These are phyloP conservation scores for Trametes villosa DNA, from an alignment of 768 basidiomycete species.

Conservation along the genomic window DNA sequence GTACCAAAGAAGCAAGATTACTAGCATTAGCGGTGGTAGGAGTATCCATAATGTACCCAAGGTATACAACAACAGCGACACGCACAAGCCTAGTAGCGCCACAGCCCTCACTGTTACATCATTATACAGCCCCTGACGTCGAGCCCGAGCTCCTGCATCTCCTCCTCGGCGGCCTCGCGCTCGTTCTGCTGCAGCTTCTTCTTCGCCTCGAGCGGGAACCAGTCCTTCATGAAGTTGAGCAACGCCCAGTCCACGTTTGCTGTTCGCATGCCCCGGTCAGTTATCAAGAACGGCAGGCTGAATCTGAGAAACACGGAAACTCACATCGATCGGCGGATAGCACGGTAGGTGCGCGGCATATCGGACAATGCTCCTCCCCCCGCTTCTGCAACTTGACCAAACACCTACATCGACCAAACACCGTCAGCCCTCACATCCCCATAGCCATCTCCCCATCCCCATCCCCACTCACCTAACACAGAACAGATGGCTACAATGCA, in stretches of 20 bases:
- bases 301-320: constrained; percentile 34
- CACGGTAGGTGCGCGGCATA: constrained; percentile 82
- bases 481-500: constrained; percentile 80
- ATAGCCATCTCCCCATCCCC: not conserved
- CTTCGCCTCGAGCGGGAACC: constrained; percentile 86
- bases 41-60: too few relatives aligned
- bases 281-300: not conserved
- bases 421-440: not conserved
- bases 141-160: constrained; percentile 67
- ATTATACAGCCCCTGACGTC: constrained; percentile 32
- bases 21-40: too few relatives aligned
- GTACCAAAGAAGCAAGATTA: too few relatives aligned
- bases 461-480: constrained; percentile 56
- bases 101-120: too few relatives aligned
- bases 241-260: constrained; percentile 82
- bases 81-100: too few relatives aligned
- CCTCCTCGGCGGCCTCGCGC: constrained; percentile 71
- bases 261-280: constrained; percentile 32
- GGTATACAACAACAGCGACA: too few relatives aligned
- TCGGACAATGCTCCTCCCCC: constrained; percentile 74
- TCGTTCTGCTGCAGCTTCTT: constrained; percentile 78
- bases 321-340: constrained; percentile 75
- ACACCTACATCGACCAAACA: constrained; percentile 43
- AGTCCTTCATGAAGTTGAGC: constrained; percentile 86
- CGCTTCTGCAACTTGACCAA: constrained; percentile 92